Evolutionary conservation across 2,329 filamentous ascomycete genomes (phyloP), one percentile per base, ranked within the genome.

Genomic region (Knoxdaviesia capensis): DNA sequence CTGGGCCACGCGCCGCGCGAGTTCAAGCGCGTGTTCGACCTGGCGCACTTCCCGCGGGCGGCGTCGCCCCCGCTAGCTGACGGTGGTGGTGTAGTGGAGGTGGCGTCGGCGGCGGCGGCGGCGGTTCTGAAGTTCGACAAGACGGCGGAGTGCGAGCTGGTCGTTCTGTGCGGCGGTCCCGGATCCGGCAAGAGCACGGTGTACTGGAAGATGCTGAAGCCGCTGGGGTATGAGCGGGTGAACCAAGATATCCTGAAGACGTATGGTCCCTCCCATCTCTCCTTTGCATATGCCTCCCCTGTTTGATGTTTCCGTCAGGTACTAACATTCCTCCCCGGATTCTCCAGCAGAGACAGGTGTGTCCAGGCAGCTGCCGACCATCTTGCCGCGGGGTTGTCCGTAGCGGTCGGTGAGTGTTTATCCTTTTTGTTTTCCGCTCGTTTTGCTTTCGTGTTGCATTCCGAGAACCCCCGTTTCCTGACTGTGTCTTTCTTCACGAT

Each of bases 171-270:
- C 53, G 90, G 90, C 1, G 84, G 82, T 39, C 90, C 90, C 0
- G 87, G 83, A 1, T 76, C 85, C 3, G 90, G 90, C 11, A 96
- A 98, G 59, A 93, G 84, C 35, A 88, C 85, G 0, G 94, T 90
- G 53, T 94, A 80, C 60, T 84, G 79, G 74, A 76, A 70, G 47
- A 63, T 81, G 48, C 63, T 96, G 34, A 68, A 86, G 54, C 80
- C 81, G 29, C 60, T 90, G 31, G 81, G 77, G 4, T 96, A 93
- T 55, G 71, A 75, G 54, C 73, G 90, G 39, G 73, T 94, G 31
- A 98, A 96, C 51, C 90, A 96, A 61, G 90, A 96, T 57, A 72
- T 69, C 2, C 66, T 94, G 39, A 94, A 93, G 58, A 79, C 73
- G 56, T 56, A 29, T 6, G 54, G 49, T 28, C 31, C 67, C 30